These are phyloP conservation scores for Aspergillus wentii DNA, from an alignment of 495 filamentous ascomycete genomes.

Conservation along the genomic window DNA sequence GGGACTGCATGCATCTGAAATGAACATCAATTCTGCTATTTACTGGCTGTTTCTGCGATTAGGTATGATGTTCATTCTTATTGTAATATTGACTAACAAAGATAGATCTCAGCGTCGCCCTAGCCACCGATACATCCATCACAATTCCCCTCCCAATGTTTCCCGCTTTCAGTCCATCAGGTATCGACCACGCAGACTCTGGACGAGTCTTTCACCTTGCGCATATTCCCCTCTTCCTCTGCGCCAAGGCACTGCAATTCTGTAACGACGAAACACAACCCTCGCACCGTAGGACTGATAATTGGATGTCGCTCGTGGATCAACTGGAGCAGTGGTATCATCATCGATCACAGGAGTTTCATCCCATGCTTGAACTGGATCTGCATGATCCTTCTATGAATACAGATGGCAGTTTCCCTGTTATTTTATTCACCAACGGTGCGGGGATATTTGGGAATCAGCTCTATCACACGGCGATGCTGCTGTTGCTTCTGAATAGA, in stretches of 20 bases:
- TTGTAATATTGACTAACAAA: neutral
- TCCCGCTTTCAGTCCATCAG: constrained; percentile 7
- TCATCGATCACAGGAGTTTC: constrained; percentile 28
- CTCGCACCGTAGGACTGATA: constrained; percentile 3
- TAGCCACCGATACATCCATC: constrained; percentile 22
- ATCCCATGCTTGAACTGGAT: constrained; percentile 27
- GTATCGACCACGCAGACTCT: constrained; percentile 13
- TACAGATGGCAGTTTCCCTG: constrained; percentile 23
- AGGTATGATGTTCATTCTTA: constrained; percentile 16
- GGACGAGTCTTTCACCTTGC: constrained; percentile 21
- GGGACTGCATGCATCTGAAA: constrained; percentile 9
- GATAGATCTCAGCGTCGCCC: constrained; percentile 22
- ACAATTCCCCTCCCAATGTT: constrained; percentile 15
- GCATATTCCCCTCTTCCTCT: constrained; percentile 24
- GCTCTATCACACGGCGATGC: constrained; percentile 40
- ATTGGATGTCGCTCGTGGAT: constrained; percentile 23
- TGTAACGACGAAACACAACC: constrained; percentile 18
- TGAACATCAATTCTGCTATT: constrained; percentile 19
- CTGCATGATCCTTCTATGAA: constrained; percentile 11
- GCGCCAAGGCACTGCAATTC: constrained; percentile 18
- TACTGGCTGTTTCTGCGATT: constrained; percentile 34
- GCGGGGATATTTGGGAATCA: constrained; percentile 34
- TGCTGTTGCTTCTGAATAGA: constrained; percentile 31
- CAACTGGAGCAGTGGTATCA: constrained; percentile 29
- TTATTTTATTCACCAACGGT: constrained; percentile 35